A percentile compares a stretch with the other conserved stretches of the same genome.
Evolutionary conservation across 441 rosid species (phyloP).

Genomic region (Biscutella laevigata): DNA sequence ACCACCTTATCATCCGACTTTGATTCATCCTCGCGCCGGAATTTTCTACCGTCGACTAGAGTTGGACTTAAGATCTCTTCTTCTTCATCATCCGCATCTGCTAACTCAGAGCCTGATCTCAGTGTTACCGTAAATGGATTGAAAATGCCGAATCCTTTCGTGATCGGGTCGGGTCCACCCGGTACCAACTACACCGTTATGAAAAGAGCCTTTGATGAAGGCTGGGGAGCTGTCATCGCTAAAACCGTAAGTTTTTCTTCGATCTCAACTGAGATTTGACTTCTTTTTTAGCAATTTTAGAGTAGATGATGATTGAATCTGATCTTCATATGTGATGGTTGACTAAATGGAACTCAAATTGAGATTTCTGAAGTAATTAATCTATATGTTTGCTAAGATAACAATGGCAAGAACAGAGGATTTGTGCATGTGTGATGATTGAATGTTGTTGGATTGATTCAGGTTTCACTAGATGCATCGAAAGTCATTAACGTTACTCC

Average conservation of each 20-base stretch:
- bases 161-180: constrained; percentile 95
- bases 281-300: background rate
- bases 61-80: constrained; percentile 48
- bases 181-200: constrained; percentile 93
- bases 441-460: constrained; percentile 13
- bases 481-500: constrained; percentile 92
- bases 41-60: constrained; percentile 26
- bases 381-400: too few species aligned
- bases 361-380: background rate
- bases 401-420: constrained; percentile 20
- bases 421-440: constrained; percentile 5
- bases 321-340: background rate
- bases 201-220: constrained; percentile 94
- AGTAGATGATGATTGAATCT: background rate
- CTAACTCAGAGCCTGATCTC: constrained; percentile 59
- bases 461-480: constrained; percentile 86
- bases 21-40: constrained; percentile 25
- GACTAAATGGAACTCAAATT: background rate
- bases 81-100: constrained; percentile 25
- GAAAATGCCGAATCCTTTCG: constrained; percentile 82
- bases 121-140: constrained; percentile 76
- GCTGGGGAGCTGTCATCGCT: constrained; percentile 97
- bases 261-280: constrained; percentile 3
- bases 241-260: constrained; percentile 60
- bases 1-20: constrained; percentile 25